A percentile compares a stretch with the other conserved stretches of the same genome.
Evolutionary conservation across 2,329 filamentous ascomycete species (phyloP).

Genomic region (Diaporthe longicolla): DNA sequence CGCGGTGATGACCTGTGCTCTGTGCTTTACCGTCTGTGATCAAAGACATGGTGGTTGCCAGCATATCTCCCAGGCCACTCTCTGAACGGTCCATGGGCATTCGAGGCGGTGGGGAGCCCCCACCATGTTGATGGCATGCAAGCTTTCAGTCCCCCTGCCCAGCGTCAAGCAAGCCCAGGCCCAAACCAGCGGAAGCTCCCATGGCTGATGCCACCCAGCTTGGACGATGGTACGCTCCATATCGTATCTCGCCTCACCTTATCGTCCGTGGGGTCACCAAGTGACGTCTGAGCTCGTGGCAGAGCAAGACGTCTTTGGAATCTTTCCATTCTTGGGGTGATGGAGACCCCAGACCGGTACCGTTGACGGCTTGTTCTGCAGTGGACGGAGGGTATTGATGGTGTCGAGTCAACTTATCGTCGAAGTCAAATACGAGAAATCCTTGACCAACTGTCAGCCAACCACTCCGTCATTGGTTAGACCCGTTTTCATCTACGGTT

Average conservation of each 20-base stretch:
- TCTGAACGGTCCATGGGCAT: not conserved
- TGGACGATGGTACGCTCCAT: conserved; percentile 8
- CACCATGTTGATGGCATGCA: not conserved
- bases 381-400: conserved; percentile 14
- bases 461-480: conserved; percentile 38
- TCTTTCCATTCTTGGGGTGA: not conserved
- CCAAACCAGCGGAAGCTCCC: conserved; percentile 21
- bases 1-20: not conserved
- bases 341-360: not conserved
- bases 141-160: not conserved
- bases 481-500: conserved; percentile 30
- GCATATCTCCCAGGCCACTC: not conserved
- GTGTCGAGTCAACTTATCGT: conserved; percentile 40
- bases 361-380: conserved; percentile 27
- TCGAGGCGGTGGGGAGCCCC: not conserved
- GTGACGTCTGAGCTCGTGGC: conserved; percentile 11
- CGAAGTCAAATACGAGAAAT: conserved; percentile 40
- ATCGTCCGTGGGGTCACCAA: conserved; percentile 2
- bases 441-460: conserved; percentile 37
- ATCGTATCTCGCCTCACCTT: conserved; percentile 28
- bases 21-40: not conserved
- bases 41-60: not conserved
- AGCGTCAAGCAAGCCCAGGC: not conserved
- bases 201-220: conserved; percentile 10
- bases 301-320: conserved; percentile 24